Evolutionary conservation across 1,284 basidiomycete species (phyloP), one percentile per base, ranked within the genome.

Genomic region (Polyporus tsugae): DNA sequence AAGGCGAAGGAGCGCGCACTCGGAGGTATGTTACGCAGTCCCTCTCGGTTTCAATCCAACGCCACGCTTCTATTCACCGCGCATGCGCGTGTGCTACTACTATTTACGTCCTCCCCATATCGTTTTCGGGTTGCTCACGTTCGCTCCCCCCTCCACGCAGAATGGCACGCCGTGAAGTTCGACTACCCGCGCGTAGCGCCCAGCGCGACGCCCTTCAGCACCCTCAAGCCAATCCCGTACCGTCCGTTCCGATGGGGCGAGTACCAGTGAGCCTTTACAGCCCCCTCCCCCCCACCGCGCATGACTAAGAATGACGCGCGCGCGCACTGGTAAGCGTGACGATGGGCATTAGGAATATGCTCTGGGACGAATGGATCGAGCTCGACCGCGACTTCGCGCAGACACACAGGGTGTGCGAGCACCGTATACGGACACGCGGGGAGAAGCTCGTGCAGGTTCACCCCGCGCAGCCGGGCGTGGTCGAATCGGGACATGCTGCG

Each of bases 281-380:
- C n/a, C n/a, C 42, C 25, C 25, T 55, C 15, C 6, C 1, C 11
- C 36, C 7, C n/a, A 6, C 9, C n/a, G 49, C 11, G 58, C 35
- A 2, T 10, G 19, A 38, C 17, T 5, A 15, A 22, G 25, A 29
- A 4, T 19, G 17, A 15, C 38, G 38, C 52, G 46, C 38, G 46
- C 38, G n/a, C 46, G 17, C 19, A 0, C n/a, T 42, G 22, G n/a
- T 4, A 58, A 91, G 91, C 73, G 85, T 92, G 38, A 92, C 89
- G 17, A 92, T 92, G 91, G 91, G 89, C 66, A 88, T 92, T 70
- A 85, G 89, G 25, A 82, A 78, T 64, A 91, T 92, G 89, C 81
- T 81, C 13, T 91, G 88, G 87, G 82, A 83, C 22, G 87, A 90
- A 63, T 92, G 91, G 90, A 86, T 91, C 63, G 90, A 91, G 84